Percentiles rank a stretch among this genome's conserved stretches.
Evolutionary conservation across 139 green algal species (phyloP).

Genomic region (Coelastrella sp.): DNA sequence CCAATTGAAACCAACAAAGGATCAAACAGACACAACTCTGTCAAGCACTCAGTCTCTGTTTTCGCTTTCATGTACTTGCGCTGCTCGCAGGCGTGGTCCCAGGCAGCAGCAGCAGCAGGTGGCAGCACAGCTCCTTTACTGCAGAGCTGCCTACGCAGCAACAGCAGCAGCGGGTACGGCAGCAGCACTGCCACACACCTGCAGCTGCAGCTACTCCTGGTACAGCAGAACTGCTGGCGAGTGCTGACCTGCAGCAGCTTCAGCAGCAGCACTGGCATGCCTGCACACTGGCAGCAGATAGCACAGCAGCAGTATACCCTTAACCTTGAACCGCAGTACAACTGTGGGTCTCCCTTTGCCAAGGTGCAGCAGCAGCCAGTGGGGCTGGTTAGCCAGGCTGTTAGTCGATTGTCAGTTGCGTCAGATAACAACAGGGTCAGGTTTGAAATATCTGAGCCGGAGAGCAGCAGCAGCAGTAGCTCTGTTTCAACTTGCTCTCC

Average conservation of each 20-base stretch:
- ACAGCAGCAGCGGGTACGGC: slow-evolving; percentile 13
- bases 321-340: neutral
- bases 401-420: no score
- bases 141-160: neutral
- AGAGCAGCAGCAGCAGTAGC: neutral
- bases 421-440: neutral
- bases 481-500: no score
- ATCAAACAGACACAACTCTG: no score
- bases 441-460: neutral
- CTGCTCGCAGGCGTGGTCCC: neutral
- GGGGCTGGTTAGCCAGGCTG: no score
- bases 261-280: slow-evolving; percentile 36
- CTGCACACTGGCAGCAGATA: slow-evolving; percentile 3
- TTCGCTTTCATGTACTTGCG: no score
- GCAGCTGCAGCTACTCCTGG: slow-evolving; percentile 34
- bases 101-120: neutral
- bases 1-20: no score
- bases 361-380: no score
- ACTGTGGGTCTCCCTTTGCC: no score
- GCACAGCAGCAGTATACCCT: neutral
- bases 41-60: no score
- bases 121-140: slow-evolving; percentile 9
- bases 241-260: slow-evolving; percentile 35
- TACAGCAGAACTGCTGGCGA: slow-evolving; percentile 33
- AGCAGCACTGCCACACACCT: neutral